phyloP scores from a whole-genome alignment of 2,329 filamentous ascomycete species.

The Bretziella fagacearum region DNA sequence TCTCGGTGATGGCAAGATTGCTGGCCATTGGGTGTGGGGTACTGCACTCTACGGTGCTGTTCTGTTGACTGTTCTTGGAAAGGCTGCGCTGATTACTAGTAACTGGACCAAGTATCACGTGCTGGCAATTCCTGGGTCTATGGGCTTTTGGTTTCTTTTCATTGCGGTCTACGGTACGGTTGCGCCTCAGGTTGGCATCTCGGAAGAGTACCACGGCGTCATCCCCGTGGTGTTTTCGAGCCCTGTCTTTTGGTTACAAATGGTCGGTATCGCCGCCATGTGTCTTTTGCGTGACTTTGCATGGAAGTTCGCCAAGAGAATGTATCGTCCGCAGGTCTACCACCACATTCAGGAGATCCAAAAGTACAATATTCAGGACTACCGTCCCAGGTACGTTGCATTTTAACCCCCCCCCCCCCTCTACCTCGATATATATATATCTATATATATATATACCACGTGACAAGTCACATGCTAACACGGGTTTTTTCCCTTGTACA shows the following conservation, averaged over 20 bases:
- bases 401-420: background rate
- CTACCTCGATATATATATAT: no score
- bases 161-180: slow-evolving; percentile 74
- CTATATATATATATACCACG: no score
- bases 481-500: no score
- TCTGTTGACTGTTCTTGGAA: slow-evolving; percentile 83
- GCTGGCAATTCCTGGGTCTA: slow-evolving; percentile 83
- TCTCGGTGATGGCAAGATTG: slow-evolving; percentile 59
- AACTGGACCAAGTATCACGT: slow-evolving; percentile 99
- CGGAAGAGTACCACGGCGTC: slow-evolving; percentile 69
- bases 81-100: slow-evolving; percentile 85
- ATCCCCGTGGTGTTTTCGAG: slow-evolving; percentile 65
- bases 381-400: slow-evolving; percentile 72
- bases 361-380: slow-evolving; percentile 99
- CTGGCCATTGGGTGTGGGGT: slow-evolving; percentile 97
- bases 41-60: slow-evolving; percentile 86
- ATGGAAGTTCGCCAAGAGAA: slow-evolving; percentile 95
- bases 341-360: slow-evolving; percentile 99
- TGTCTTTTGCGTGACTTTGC: slow-evolving; percentile 79
- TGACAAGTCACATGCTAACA: no score
- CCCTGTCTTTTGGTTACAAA: slow-evolving; percentile 83
- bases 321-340: slow-evolving; percentile 92
- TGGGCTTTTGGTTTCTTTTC: slow-evolving; percentile 82
- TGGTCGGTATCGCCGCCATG: slow-evolving; percentile 58
- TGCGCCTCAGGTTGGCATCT: slow-evolving; percentile 67